Conservation (phyloP, 164 flowering plant genomes). For the Liriodendron chinense region DNA sequence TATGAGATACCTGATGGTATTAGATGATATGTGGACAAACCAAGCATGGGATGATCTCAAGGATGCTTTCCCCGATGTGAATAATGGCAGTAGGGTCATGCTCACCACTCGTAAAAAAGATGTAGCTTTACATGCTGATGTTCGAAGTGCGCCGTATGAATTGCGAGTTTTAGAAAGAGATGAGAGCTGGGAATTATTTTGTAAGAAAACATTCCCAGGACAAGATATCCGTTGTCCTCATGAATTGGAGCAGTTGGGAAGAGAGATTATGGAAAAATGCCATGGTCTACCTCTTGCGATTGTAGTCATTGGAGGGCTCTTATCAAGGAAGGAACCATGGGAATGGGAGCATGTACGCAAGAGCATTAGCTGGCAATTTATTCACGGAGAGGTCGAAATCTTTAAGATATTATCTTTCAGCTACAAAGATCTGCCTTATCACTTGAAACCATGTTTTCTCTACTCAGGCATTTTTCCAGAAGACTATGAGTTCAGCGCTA, state of each 20-base stretch:
- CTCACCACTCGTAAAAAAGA: conserved; percentile 37
- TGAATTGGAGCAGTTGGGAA: background rate
- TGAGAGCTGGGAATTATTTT: background rate
- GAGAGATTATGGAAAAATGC: background rate
- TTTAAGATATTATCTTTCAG: conserved; percentile 10
- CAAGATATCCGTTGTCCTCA: too few species aligned
- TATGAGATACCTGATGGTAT: conserved; percentile 43
- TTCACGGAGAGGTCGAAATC: background rate
- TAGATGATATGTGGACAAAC: conserved; percentile 52
- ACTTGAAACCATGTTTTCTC: conserved; percentile 1
- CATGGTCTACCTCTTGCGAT: background rate
- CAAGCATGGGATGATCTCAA: conserved; percentile 36
- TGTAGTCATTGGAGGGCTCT: background rate
- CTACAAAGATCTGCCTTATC: background rate
- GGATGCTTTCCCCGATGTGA: conserved; percentile 36
- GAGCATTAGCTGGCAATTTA: background rate
- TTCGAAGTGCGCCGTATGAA: background rate
- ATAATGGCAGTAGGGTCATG: conserved; percentile 33
- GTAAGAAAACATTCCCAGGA: background rate
- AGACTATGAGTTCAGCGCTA: background rate
- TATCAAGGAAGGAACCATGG: background rate
- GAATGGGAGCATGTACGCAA: conserved; percentile 3
- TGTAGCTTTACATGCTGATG: conserved; percentile 19
- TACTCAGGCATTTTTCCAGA: background rate
- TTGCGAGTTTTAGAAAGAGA: background rate